phyloP scores from a whole-genome alignment of 345 rosid species.

The Crucihimalaya himalaica region DNA sequence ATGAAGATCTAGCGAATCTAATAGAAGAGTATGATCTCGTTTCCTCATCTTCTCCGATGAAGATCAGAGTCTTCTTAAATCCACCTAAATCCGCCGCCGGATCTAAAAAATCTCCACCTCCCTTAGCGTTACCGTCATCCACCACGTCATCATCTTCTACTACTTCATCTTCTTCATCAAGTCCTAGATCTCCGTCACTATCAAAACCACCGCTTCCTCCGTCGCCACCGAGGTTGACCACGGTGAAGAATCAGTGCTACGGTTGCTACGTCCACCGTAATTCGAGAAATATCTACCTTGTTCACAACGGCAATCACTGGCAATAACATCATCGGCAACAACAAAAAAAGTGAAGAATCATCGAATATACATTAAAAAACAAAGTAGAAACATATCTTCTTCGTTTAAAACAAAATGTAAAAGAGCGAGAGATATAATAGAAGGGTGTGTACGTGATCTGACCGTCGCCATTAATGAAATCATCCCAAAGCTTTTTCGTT shows the following conservation, averaged over 20 bases:
- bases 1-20: slow-evolving; percentile 85
- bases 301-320: slow-evolving; percentile 81
- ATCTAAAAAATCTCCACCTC: slow-evolving; percentile 37
- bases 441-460: slow-evolving; percentile 28
- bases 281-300: slow-evolving; percentile 57
- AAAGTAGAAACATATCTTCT: background rate
- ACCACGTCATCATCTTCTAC: slow-evolving; percentile 40
- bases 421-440: slow-evolving; percentile 23
- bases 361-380: background rate
- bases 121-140: slow-evolving; percentile 17
- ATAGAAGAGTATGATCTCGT: slow-evolving; percentile 81
- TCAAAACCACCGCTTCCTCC: slow-evolving; percentile 46
- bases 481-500: slow-evolving; percentile 7
- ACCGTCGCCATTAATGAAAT: slow-evolving; percentile 41
- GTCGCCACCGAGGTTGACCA: slow-evolving; percentile 38
- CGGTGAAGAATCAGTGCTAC: slow-evolving; percentile 41
- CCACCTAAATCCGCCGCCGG: slow-evolving; percentile 37
- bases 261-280: slow-evolving; percentile 58
- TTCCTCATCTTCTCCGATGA: slow-evolving; percentile 43
- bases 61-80: slow-evolving; percentile 83
- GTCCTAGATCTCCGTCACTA: slow-evolving; percentile 44
- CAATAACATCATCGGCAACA: slow-evolving; percentile 45
- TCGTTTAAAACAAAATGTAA: slow-evolving; percentile 18
- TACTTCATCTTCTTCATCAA: slow-evolving; percentile 44
- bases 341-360: slow-evolving; percentile 11